phyloP scores from a whole-genome alignment of 2,329 filamentous ascomycete genomes.

The Simplicillium aogashimaense region DNA sequence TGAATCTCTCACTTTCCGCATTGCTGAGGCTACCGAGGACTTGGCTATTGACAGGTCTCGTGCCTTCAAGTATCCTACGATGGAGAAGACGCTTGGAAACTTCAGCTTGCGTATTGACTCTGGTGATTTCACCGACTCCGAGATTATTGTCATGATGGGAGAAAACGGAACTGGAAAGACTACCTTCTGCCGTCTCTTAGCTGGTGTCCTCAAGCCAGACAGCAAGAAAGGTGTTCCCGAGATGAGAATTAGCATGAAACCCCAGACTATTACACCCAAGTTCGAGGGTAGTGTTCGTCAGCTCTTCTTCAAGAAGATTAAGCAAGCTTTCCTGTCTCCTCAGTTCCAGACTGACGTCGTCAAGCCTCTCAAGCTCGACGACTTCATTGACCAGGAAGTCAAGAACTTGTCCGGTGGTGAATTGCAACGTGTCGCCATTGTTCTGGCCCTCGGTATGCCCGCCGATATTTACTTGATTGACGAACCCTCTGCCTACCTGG shows the following conservation, averaged over 20 bases:
- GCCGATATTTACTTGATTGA: constrained; percentile 99
- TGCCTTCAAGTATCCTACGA: constrained; percentile 76
- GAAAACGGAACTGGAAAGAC: constrained; percentile 99
- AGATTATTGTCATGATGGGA: constrained; percentile 99
- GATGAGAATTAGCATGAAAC: constrained; percentile 99
- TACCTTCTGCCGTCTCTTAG: constrained; percentile 94
- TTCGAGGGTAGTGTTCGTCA: constrained; percentile 95
- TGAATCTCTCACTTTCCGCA: constrained; percentile 91
- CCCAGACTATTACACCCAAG: constrained; percentile 97
- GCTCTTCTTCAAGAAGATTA: constrained; percentile 99
- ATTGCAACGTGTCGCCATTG: constrained; percentile 97
- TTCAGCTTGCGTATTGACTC: constrained; percentile 77
- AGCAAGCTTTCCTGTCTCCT: constrained; percentile 87
- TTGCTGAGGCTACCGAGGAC: constrained; percentile 82
- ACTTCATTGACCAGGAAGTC: constrained; percentile 99
- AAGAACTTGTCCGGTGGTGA: constrained; percentile 99
- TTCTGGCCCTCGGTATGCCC: constrained; percentile 87
- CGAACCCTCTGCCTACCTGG: constrained; percentile 93
- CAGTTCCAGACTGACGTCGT: constrained; percentile 99
- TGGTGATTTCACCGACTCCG: constrained; percentile 91
- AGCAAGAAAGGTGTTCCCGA: constrained; percentile 66
- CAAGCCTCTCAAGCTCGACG: constrained; percentile 97
- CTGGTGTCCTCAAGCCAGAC: constrained; percentile 88
- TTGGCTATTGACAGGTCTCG: constrained; percentile 76
- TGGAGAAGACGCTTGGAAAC: constrained; percentile 85